phyloP scores from a whole-genome alignment of 148 eudicot genomes.

The Rhododendron simsii region DNA sequence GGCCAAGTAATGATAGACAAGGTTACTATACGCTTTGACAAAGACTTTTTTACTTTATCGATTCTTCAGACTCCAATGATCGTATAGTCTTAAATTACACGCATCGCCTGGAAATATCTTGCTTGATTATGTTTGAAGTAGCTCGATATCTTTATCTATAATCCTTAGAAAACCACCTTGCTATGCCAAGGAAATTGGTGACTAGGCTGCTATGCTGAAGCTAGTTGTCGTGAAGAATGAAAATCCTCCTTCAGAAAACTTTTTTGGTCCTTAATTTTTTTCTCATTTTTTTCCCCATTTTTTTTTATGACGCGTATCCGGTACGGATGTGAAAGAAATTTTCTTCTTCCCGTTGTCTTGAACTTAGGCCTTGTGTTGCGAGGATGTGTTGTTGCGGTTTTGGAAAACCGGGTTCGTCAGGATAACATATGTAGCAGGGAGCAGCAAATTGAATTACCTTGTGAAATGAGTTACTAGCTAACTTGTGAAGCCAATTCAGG shows the following conservation, averaged over 20 bases:
- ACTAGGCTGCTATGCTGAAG: background rate
- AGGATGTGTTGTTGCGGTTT: background rate
- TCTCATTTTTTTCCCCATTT: background rate
- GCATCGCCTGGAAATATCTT: background rate
- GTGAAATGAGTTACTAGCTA: background rate
- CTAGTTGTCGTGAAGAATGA: background rate
- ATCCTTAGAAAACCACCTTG: background rate
- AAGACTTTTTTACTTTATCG: background rate
- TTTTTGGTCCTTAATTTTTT: too few relatives aligned
- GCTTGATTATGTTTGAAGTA: background rate
- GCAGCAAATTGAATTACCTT: background rate
- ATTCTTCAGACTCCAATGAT: background rate
- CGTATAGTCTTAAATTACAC: background rate
- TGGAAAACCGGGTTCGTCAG: background rate
- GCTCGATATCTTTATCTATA: background rate
- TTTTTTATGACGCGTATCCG: background rate
- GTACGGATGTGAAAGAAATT: background rate
- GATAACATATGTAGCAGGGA: background rate
- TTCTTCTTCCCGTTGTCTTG: background rate
- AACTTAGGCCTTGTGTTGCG: background rate
- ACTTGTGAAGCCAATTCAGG: background rate
- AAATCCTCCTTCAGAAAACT: background rate
- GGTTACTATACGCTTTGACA: background rate
- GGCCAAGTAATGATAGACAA: background rate
- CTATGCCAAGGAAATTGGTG: background rate